Evolutionary conservation across 2,329 filamentous ascomycete species (phyloP).

Genomic region (Xylariaceae sp.): DNA sequence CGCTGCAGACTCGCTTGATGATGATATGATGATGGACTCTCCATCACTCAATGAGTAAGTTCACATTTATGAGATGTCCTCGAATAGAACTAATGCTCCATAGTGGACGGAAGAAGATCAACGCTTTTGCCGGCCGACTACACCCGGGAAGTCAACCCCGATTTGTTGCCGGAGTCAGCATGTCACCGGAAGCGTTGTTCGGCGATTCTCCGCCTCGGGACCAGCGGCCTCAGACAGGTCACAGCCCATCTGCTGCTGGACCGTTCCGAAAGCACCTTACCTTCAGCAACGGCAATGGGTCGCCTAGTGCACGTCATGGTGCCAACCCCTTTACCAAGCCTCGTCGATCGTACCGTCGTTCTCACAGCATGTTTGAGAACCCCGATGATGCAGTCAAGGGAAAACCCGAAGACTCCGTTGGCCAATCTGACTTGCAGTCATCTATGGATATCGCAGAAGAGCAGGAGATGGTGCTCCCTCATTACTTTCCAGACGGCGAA

Average conservation of each 20-base stretch:
- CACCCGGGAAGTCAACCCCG: constrained; percentile 66
- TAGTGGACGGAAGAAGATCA: constrained; percentile 59
- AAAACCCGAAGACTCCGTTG: constrained; percentile 56
- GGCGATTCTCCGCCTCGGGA: constrained; percentile 73
- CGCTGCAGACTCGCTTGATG: constrained; percentile 45
- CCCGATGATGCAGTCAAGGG: constrained; percentile 81
- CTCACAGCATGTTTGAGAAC: constrained; percentile 96
- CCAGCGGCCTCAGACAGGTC: constrained; percentile 54
- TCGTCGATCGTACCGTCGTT: constrained; percentile 84
- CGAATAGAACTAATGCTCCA: constrained; percentile 24
- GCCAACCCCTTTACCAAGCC: constrained; percentile 69
- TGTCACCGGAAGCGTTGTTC: constrained; percentile 76
- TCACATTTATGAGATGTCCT: background rate
- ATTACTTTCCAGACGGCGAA: constrained; percentile 74
- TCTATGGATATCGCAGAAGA: constrained; percentile 80
- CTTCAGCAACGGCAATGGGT: constrained; percentile 63
- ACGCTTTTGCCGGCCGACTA: constrained; percentile 56
- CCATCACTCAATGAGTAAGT: constrained; percentile 53
- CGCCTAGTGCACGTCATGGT: constrained; percentile 67
- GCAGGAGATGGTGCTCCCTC: constrained; percentile 69
- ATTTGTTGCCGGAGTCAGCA: constrained; percentile 56
- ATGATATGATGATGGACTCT: constrained; percentile 52
- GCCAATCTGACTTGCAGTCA: constrained; percentile 58
- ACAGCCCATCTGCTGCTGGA: constrained; percentile 50
- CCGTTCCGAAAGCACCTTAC: constrained; percentile 56